Evolutionary conservation across 2,329 filamentous ascomycete species (phyloP), one percentile per base, ranked within the genome.

Genomic region (Penicillium frequentans): DNA sequence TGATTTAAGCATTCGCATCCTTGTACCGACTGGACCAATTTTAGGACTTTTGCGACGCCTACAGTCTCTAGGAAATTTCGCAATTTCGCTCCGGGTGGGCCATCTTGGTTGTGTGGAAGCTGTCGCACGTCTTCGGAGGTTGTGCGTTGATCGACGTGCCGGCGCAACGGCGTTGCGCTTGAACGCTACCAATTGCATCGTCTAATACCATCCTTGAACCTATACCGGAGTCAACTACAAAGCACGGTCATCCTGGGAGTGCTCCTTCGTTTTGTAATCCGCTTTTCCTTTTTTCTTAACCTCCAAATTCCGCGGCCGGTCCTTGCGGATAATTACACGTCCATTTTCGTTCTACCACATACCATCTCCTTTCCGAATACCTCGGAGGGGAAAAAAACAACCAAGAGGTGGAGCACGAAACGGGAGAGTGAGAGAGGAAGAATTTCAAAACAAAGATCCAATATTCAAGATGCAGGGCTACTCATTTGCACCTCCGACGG

Each of bases 401-500:
- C 14, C 35, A 39, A 39, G 14, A 21, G 11, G 19, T 42, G 39
- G 39, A 42, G 39, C n/a, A 6, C n/a, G 13, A 21, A 42, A 42
- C n/a, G 39, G 14, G 19, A 42, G 19, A 23, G 39, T 7, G 39
- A 11, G 14, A 23, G 11, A 23, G 19, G 5, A 10, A 13, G 19
- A 42, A 1, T 42, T 19, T 6, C 13, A 42, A 23, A 13, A 6
- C 9, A 23, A 39, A 49, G 14, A 23, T 5, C 3, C 23, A 43
- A 43, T 23, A 52, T 52, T 8, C 50, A 39, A 27, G n/a, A 53
- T 92, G 85, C 87, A 88, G 73, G 86, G 84, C 68, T 93, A 91
- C 75, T 85, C 87, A 45, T 93, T 93, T 77, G 86, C 87, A 74
- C 87, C 89, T 65, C 83, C 78, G 67, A 84, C 78, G 70, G 77